Conservation (phyloP, 2,329 filamentous ascomycete genomes). For the Colletotrichum orbiculare region DNA sequence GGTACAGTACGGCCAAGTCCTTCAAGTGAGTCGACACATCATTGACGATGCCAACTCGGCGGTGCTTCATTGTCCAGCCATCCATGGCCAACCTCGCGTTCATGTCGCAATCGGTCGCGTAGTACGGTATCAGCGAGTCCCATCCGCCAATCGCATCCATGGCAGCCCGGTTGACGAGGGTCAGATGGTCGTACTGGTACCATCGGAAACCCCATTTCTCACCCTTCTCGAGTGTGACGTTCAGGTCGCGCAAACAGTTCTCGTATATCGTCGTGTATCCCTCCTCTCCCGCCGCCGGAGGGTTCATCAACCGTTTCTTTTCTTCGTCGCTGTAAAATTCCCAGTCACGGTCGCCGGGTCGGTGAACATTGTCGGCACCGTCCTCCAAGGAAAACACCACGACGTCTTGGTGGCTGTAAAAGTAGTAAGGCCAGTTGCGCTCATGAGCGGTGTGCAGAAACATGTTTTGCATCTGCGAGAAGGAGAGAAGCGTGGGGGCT, state of each 20-base stretch:
- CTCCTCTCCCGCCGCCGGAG: constrained; percentile 44
- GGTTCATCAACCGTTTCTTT: constrained; percentile 19
- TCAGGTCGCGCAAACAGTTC: constrained; percentile 50
- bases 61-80: constrained; percentile 54
- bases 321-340: constrained; percentile 38
- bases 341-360: constrained; percentile 36
- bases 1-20: constrained; percentile 58
- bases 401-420: constrained; percentile 69
- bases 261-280: constrained; percentile 56
- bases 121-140: constrained; percentile 69
- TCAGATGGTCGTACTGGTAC: constrained; percentile 69
- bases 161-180: constrained; percentile 65
- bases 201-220: constrained; percentile 63
- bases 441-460: constrained; percentile 58
- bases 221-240: constrained; percentile 44
- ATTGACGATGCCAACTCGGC: constrained; percentile 54
- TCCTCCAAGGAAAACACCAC: constrained; percentile 54
- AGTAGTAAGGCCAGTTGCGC: constrained; percentile 60
- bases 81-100: constrained; percentile 60
- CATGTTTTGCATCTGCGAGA: constrained; percentile 67
- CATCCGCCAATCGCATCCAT: constrained; percentile 64
- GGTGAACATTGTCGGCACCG: constrained; percentile 36
- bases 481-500: constrained; percentile 63
- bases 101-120: constrained; percentile 68
- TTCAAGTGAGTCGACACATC: constrained; percentile 58